These are phyloP conservation scores for Dictyostelium citrinum DNA, from an alignment of 78 protist species.

Conservation along the genomic window DNA sequence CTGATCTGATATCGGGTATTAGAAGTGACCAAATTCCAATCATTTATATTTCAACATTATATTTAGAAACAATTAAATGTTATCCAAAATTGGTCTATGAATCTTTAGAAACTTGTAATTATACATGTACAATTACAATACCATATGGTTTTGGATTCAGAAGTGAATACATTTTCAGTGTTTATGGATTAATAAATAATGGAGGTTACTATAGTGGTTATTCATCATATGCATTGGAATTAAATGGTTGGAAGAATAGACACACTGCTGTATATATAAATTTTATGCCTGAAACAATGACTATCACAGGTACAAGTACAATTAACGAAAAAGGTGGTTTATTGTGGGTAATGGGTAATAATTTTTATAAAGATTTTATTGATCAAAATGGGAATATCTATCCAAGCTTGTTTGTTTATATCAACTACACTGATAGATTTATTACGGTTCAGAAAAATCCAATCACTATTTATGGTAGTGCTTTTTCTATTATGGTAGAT, in stretches of 20 bases:
- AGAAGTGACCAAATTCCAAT: neutral
- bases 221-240: neutral
- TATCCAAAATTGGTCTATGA: neutral
- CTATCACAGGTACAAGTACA: neutral
- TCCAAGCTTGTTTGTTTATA: neutral
- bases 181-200: neutral
- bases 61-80: neutral
- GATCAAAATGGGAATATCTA: neutral
- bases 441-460: neutral
- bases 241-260: neutral
- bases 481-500: neutral
- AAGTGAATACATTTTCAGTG: neutral
- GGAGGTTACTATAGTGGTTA: neutral
- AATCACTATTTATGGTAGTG: neutral
- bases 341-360: neutral
- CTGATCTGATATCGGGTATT: neutral
- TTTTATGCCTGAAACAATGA: neutral
- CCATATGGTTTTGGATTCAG: neutral
- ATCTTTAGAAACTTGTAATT: neutral
- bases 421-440: neutral
- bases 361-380: neutral
- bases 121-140: neutral
- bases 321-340: neutral
- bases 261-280: neutral
- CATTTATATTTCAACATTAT: neutral